Conservation (phyloP, 192 early-diverging fungal genomes). For the Geranomyces variabilis region DNA sequence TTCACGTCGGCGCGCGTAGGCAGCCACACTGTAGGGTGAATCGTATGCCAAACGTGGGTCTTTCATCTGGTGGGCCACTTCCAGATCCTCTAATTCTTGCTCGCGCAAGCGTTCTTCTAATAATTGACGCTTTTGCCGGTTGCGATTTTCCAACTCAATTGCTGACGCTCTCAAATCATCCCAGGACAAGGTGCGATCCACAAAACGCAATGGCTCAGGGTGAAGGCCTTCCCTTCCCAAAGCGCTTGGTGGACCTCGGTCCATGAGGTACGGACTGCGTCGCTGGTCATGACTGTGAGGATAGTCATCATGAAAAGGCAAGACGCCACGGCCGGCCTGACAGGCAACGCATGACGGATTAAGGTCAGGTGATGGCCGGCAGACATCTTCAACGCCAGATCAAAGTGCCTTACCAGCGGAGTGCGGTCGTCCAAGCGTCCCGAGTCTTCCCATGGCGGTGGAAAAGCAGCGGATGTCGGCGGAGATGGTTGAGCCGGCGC, state of each 20-base stretch:
- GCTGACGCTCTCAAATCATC: slow-evolving; percentile 1
- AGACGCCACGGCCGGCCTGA: too few species aligned
- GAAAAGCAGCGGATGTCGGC: background rate
- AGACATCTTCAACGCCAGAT: too few species aligned
- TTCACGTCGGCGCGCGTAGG: background rate
- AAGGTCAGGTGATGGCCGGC: too few species aligned
- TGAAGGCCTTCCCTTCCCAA: too few species aligned
- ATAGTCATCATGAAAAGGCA: too few species aligned
- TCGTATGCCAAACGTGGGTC: background rate
- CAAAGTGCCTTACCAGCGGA: background rate
- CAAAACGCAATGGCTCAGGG: too few species aligned
- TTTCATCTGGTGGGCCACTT: background rate
- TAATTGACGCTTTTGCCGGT: background rate
- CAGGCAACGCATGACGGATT: too few species aligned
- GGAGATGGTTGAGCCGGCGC: background rate
- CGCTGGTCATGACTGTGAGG: too few species aligned
- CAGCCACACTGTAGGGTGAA: slow-evolving; percentile 3
- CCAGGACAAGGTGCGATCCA: background rate
- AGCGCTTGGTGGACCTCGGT: too few species aligned
- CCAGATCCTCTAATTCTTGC: background rate
- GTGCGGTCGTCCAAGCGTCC: background rate
- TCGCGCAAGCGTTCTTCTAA: background rate
- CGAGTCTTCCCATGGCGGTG: background rate
- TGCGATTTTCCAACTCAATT: background rate
- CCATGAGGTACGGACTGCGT: too few species aligned